Base-by-base conservation (phyloP, 345 rosid genomes). In the Crucihimalaya himalaica region DNA sequence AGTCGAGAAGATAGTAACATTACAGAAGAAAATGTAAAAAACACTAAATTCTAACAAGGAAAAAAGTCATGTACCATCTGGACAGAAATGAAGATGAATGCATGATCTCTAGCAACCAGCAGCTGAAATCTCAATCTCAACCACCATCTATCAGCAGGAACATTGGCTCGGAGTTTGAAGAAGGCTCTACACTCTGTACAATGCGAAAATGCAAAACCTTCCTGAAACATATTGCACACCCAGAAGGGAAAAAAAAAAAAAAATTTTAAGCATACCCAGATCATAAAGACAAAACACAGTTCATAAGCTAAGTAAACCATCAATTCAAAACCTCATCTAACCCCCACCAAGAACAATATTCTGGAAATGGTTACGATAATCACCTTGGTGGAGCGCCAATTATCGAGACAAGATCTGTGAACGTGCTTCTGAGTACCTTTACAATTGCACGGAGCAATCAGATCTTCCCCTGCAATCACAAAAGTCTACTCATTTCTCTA, bases 131-230 rank as follows among this genome's bases (percentile, higher is more conserved):
- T 92, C 90, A 96, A 78, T 81, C 98, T 90, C 84, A 92, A 78
- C 99, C 99, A 90, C 99, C 99, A 96, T 73, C 99, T 87, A 68
- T 96, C 98, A 70, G 98, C 78, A 54, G 99, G 99, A 42, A 90
- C 92, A 83, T 96, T 92, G 60, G 97, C 96, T 60, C 99, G 87
- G 72, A 96, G 84, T 80, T 90, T 72, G 79, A 96, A 96, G 71
- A 83, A 72, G 9, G 96, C 98, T 79, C 97, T 86, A 87, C 99
- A 96, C 78, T 96, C 99, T 63, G 99, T 92, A 83, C 99, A 96
- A 81, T 96, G 99, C 63, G 98, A 88, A 86, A 96, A 96, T 72
- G 99, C 99, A 88, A 92, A 96, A 63, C 99, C 99, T 87, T 96
- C 99, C 99, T 96, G 86, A 61, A 70, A 82, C 55, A 73, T 15